These are phyloP conservation scores for Heterobasidion parviporum DNA, from an alignment of 1,284 basidiomycete species.

Conservation along the genomic window DNA sequence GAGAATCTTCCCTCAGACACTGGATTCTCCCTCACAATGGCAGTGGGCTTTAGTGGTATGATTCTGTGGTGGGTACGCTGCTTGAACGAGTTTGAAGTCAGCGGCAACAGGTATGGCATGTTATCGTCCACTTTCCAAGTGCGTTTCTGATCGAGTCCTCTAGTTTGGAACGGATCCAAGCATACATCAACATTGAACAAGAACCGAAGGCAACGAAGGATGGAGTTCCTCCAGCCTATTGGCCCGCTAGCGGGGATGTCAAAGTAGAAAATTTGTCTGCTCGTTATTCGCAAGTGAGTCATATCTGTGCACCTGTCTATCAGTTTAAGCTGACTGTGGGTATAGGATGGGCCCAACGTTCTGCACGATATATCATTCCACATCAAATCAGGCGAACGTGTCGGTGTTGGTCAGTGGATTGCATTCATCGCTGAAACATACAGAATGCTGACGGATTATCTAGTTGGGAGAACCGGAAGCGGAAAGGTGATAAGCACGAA, in stretches of 20 bases:
- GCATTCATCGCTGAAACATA: conserved; percentile 2
- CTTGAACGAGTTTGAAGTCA: conserved; percentile 53
- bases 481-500: conserved; percentile 43
- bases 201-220: conserved; percentile 43
- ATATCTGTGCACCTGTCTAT: background rate
- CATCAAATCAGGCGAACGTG: conserved; percentile 40
- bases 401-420: conserved; percentile 33
- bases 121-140: no score
- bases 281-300: conserved; percentile 37
- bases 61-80: conserved; percentile 47
- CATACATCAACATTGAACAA: conserved; percentile 66
- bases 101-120: conserved; percentile 14
- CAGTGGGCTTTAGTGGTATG: conserved; percentile 45
- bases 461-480: conserved; percentile 70
- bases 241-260: conserved; percentile 69
- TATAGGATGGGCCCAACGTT: conserved; percentile 31
- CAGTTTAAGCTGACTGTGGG: conserved; percentile 2
- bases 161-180: conserved; percentile 69
- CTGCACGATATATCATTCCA: conserved; percentile 39
- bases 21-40: conserved; percentile 45
- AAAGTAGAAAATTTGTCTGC: conserved; percentile 55
- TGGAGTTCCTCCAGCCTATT: conserved; percentile 65
- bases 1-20: conserved; percentile 34
- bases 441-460: background rate
- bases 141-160: background rate